phyloP scores from a whole-genome alignment of 345 rosid genomes.

The Eutrema heterophyllum region DNA sequence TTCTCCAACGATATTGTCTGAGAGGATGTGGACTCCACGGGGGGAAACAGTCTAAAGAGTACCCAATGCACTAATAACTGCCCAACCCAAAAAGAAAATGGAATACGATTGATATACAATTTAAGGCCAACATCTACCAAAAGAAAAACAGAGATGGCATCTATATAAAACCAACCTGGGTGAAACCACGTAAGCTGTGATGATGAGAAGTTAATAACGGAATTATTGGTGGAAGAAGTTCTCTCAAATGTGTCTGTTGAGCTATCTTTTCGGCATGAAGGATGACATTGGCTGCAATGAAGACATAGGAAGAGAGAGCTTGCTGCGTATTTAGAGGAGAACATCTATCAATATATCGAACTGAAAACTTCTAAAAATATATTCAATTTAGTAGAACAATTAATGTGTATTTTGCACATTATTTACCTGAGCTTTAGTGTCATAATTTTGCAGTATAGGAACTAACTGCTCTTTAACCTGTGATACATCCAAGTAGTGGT shows the following conservation, averaged over 20 bases:
- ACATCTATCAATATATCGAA: not conserved
- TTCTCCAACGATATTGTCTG: slow-evolving; percentile 55
- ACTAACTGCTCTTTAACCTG: slow-evolving; percentile 84
- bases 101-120: not conserved
- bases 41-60: slow-evolving; percentile 53
- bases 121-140: not conserved
- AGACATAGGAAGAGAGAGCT: slow-evolving; percentile 96
- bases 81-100: slow-evolving; percentile 12
- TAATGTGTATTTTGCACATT: not conserved
- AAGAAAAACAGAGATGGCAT: not conserved
- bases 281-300: slow-evolving; percentile 85
- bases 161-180: slow-evolving; percentile 61
- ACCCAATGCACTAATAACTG: slow-evolving; percentile 91
- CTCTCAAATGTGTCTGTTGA: slow-evolving; percentile 62
- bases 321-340: slow-evolving; percentile 39
- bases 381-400: not conserved
- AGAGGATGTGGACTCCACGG: slow-evolving; percentile 33
- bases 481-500: slow-evolving; percentile 16
- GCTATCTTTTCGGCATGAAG: slow-evolving; percentile 63
- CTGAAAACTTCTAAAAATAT: not conserved
- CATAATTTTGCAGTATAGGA: slow-evolving; percentile 67
- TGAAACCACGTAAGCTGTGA: slow-evolving; percentile 92
- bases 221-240: slow-evolving; percentile 81
- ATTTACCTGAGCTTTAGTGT: slow-evolving; percentile 81
- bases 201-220: slow-evolving; percentile 95